A percentile compares a stretch with the other conserved stretches of the same genome.
phyloP scores from a whole-genome alignment of 139 green algal genomes.

The Chlamydomonas sp. region DNA sequence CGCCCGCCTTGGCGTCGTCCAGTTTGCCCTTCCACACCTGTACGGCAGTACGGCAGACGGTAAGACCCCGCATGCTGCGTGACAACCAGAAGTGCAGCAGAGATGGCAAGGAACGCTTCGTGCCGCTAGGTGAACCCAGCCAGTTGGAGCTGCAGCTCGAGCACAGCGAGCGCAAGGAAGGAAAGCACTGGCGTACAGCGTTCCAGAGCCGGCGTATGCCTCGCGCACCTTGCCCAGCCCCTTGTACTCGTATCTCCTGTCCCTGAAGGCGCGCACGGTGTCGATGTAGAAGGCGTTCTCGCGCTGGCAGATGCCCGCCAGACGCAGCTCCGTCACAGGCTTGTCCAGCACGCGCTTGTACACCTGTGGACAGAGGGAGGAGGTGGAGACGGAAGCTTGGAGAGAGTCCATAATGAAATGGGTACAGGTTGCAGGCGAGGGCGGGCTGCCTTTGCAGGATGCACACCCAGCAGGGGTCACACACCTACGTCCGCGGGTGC shows the following conservation, averaged over 20 bases:
- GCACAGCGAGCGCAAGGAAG: too few species aligned
- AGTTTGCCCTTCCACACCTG: constrained; percentile 89
- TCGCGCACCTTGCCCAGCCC: constrained; percentile 86
- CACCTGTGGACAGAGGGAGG: constrained; percentile 64
- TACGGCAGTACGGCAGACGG: too few species aligned
- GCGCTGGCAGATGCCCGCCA: constrained; percentile 91
- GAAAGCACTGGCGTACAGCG: too few species aligned
- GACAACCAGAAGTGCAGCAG: background rate
- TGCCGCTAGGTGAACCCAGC: too few species aligned
- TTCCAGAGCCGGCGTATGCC: background rate
- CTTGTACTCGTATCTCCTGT: constrained; percentile 99
- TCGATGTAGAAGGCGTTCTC: constrained; percentile 99
- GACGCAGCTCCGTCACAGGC: constrained; percentile 83
- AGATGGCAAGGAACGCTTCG: background rate
- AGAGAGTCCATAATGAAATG: background rate
- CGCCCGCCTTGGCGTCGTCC: constrained; percentile 77
- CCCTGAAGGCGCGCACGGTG: constrained; percentile 95
- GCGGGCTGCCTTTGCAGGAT: too few species aligned
- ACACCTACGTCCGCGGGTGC: too few species aligned
- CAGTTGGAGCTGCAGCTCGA: too few species aligned
- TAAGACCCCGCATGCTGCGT: too few species aligned
- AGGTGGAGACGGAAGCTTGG: background rate
- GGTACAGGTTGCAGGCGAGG: background rate
- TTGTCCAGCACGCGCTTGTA: constrained; percentile 98
- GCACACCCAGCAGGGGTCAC: too few species aligned